Base-by-base conservation (phyloP, 2,329 filamentous ascomycete genomes). In the Sarocladium oryzae region DNA sequence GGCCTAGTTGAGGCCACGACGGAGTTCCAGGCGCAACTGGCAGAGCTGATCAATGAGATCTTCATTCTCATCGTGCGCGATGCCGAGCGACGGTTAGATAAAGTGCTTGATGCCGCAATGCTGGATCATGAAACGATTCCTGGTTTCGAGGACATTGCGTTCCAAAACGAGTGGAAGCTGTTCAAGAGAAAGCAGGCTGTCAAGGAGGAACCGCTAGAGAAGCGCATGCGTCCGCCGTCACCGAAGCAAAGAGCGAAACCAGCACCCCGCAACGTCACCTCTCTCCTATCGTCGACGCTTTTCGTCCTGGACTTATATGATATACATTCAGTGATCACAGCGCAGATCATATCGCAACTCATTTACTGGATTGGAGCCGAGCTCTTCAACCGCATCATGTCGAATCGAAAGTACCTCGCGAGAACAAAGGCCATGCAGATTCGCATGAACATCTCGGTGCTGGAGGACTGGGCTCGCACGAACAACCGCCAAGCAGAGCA, bases 391-490 rank as follows among this genome's bases (percentile, higher is more conserved):
- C 86, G 92, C 53, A 88, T 99, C 67, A 96, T 99, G 88, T 92
- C 88, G 26, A 96, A 95, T 62, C 83, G 89, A 57, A 91, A 92
- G 65, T 99, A 96, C 62, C 77, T 99, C 9, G 92, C 93, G 5
- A 81, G 93, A 50, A 99, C 93, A 16, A 99, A 99, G 68, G 93
- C 93, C 3, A 99, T 99, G 93, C 93, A 99, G 66, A 97, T 99
- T 60, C 88, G 93, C 58, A 97, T 99, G 91, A 99, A 99, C 65
- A 84, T 99, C 6, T 97, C 93, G 1, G 86, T 85, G 7, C 74
- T 99, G 18, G 93, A 99, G 67, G 93, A 99, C 63, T 99, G 93
- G 93, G 92, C 93, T 1, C 81, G 92, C 26, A 79, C 82, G 15
- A 99, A 99, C 69, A 97, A 96, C 65, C 82, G 93, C 24, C 86